Evolutionary conservation across 257 asterid species (phyloP).

Genomic region (Craterostigma plantagineum): DNA sequence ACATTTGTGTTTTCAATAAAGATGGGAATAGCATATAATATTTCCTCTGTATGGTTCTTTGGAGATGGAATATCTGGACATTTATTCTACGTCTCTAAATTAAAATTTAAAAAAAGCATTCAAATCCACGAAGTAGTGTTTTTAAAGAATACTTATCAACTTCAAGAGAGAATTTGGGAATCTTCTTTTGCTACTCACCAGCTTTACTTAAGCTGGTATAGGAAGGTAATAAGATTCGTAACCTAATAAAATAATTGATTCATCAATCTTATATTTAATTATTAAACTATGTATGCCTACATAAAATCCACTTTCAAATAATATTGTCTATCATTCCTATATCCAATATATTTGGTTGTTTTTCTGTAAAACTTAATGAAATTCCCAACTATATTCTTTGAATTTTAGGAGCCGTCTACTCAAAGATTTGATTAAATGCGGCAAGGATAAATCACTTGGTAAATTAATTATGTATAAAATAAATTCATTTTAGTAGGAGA

Average conservation of each 20-base stretch:
- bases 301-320: not conserved
- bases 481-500: constrained; percentile 7
- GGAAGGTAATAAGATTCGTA: constrained; percentile 65
- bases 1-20: constrained; percentile 20
- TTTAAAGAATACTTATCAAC: constrained; percentile 28
- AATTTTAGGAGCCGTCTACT: too few species aligned
- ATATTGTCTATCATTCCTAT: too few species aligned
- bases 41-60: too few species aligned
- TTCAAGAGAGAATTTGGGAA: constrained; percentile 28
- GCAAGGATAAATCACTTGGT: too few species aligned
- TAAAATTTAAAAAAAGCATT: constrained; percentile 14
- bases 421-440: too few species aligned
- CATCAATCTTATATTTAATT: too few species aligned
- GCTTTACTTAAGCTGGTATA: constrained; percentile 82
- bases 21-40: constrained; percentile 11
- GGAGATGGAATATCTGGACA: constrained; percentile 57
- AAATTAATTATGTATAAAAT: not conserved
- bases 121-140: constrained; percentile 29
- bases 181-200: constrained; percentile 58
- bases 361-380: too few species aligned
- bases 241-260: too few species aligned
- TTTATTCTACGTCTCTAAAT: constrained; percentile 47
- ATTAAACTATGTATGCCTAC: too few species aligned
- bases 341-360: too few species aligned
- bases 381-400: too few species aligned